phyloP scores from a whole-genome alignment of 2,329 filamentous ascomycete species.

The Xylaria sp. region DNA sequence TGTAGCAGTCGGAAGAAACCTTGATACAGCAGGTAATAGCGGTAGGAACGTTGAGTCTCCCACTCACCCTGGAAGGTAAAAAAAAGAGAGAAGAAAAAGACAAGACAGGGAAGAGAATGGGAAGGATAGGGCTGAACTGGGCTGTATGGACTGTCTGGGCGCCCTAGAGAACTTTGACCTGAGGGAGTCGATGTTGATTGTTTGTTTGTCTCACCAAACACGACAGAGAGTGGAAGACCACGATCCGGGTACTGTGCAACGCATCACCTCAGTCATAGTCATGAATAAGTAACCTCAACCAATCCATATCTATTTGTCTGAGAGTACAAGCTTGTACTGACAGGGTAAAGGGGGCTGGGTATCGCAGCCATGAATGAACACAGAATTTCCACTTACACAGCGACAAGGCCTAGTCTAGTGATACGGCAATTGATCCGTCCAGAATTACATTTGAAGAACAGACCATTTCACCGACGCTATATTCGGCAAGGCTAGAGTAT shows the following conservation, averaged over 20 bases:
- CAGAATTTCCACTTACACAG: conserved; percentile 19
- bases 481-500: not conserved
- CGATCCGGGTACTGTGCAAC: not conserved
- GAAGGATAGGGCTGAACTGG: not conserved
- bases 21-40: not conserved
- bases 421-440: not conserved
- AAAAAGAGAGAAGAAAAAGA: not conserved
- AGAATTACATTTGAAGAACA: conserved; percentile 1
- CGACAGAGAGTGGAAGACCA: not conserved
- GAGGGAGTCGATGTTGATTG: not conserved
- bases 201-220: conserved; percentile 1
- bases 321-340: conserved; percentile 1
- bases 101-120: not conserved
- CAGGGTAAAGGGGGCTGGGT: not conserved
- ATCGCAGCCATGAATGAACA: not conserved
- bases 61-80: not conserved
- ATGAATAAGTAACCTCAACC: not conserved
- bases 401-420: not conserved
- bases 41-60: not conserved
- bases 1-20: not conserved
- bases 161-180: conserved; percentile 10
- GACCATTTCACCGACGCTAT: conserved; percentile 10
- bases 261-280: not conserved
- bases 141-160: not conserved
- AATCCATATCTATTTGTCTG: too few species aligned